Evolutionary conservation across 805 yeast genomes (phyloP).

Genomic region (Limtongia smithiae): DNA sequence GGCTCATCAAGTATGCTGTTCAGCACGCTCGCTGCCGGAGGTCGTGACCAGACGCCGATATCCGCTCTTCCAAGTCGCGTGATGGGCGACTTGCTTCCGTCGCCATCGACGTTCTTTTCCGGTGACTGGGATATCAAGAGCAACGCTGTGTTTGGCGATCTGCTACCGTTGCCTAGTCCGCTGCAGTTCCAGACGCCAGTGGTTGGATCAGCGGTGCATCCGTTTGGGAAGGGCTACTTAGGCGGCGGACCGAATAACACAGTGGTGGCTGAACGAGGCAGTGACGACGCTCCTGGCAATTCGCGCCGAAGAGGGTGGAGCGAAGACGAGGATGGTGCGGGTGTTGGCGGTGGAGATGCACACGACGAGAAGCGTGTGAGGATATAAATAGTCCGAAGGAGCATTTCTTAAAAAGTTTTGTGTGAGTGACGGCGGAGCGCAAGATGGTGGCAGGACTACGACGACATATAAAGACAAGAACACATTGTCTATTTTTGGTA

Average conservation of each 20-base stretch:
- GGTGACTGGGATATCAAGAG: constrained; percentile 27
- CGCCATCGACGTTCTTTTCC: constrained; percentile 71
- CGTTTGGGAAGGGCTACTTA: constrained; percentile 6
- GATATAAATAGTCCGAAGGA: neutral
- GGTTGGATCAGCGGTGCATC: constrained; percentile 27
- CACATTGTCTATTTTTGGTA: no score
- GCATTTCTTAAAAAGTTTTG: no score
- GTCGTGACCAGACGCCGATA: constrained; percentile 66
- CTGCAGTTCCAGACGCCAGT: constrained; percentile 34
- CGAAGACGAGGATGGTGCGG: neutral
- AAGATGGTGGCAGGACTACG: neutral
- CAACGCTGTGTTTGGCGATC: constrained; percentile 27
- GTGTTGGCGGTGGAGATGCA: constrained; percentile 1
- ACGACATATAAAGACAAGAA: no score
- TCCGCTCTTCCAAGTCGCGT: constrained; percentile 68
- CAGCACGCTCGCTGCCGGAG: neutral
- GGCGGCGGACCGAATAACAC: neutral
- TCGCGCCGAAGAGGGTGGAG: constrained; percentile 10
- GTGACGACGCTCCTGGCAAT: neutral
- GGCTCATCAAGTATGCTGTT: neutral
- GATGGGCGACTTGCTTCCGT: constrained; percentile 69
- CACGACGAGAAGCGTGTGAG: constrained; percentile 10
- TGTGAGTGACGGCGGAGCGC: no score
- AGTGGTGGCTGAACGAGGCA: neutral
- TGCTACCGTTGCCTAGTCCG: constrained; percentile 35